phyloP scores from a whole-genome alignment of 306 rosid species.

The Morella rubra region DNA sequence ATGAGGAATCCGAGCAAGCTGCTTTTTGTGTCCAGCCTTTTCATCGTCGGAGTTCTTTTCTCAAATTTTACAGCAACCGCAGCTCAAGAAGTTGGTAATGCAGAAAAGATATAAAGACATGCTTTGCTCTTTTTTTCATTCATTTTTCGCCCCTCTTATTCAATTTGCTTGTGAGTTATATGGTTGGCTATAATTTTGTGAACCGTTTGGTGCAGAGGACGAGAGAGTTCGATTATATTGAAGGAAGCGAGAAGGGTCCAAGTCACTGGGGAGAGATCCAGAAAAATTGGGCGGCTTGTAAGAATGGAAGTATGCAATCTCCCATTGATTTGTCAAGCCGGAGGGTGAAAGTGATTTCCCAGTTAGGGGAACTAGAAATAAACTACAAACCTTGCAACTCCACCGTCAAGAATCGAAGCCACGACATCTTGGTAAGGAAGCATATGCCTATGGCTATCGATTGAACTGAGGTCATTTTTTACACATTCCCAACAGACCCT shows the following conservation, averaged over 20 bases:
- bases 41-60: conserved; percentile 23
- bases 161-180: background rate
- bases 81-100: conserved; percentile 77
- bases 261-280: conserved; percentile 54
- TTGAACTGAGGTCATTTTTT: background rate
- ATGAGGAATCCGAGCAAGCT: conserved; percentile 40
- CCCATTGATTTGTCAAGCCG: conserved; percentile 56
- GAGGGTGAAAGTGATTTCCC: conserved; percentile 39
- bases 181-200: background rate
- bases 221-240: conserved; percentile 57
- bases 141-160: background rate
- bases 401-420: conserved; percentile 60
- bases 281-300: conserved; percentile 58
- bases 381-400: conserved; percentile 48
- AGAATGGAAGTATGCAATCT: conserved; percentile 61
- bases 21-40: conserved; percentile 11
- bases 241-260: conserved; percentile 55
- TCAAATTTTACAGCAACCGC: conserved; percentile 21
- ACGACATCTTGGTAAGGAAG: conserved; percentile 56
- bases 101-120: background rate
- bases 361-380: conserved; percentile 34
- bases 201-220: conserved; percentile 47
- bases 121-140: background rate
- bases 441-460: background rate
- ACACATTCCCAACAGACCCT: background rate